These are phyloP conservation scores for Aphanocladium album DNA, from an alignment of 2,329 filamentous ascomycete genomes.

Conservation along the genomic window DNA sequence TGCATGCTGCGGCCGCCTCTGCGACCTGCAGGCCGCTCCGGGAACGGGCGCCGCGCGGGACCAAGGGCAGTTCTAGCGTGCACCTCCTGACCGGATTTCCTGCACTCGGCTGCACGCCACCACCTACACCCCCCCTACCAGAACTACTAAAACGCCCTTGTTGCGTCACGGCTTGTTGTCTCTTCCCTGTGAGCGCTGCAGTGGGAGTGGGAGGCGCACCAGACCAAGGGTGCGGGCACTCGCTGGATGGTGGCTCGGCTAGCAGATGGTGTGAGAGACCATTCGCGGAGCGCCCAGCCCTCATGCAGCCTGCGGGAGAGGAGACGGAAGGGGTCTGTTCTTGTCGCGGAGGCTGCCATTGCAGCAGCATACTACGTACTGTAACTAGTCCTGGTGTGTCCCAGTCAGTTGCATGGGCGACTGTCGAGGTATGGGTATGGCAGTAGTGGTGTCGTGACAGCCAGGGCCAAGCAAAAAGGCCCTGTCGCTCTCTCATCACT, in stretches of 20 bases:
- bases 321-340: conserved; percentile 3
- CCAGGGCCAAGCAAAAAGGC: conserved; percentile 1
- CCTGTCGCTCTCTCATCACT: background rate
- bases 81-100: conserved; percentile 21
- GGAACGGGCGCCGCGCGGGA: conserved; percentile 30
- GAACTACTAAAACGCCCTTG: conserved; percentile 9
- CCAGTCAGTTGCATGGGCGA: background rate
- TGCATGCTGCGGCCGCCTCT: conserved; percentile 36
- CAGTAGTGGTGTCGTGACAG: too few relatives aligned
- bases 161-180: conserved; percentile 11
- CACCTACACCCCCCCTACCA: conserved; percentile 8
- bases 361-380: background rate
- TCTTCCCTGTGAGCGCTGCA: conserved; percentile 3
- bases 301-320: conserved; percentile 11
- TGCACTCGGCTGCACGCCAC: conserved; percentile 2
- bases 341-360: conserved; percentile 2
- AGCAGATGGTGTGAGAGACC: conserved; percentile 7
- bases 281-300: background rate
- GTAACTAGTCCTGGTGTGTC: background rate
- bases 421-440: too few relatives aligned
- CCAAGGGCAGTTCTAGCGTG: conserved; percentile 23
- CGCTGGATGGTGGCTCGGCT: conserved; percentile 6
- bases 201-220: conserved; percentile 2
- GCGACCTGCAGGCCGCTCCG: conserved; percentile 29
- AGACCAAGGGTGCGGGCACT: background rate